Conservation (phyloP, 2,329 filamentous ascomycete species). For the Talaromyces sp. region DNA sequence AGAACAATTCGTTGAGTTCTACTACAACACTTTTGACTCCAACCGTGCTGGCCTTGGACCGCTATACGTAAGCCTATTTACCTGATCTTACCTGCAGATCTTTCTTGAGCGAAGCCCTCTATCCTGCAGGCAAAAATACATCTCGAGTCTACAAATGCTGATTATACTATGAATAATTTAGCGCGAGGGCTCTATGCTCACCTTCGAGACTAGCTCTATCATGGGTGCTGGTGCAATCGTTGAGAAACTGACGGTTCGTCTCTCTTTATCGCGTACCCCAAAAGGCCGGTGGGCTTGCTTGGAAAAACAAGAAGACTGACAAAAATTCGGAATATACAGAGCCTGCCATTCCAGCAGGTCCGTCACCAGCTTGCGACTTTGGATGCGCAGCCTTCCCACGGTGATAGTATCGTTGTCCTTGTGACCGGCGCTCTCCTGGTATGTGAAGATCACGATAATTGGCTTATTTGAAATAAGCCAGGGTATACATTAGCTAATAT, state of each 20-base stretch:
- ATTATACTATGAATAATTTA: constrained; percentile 42
- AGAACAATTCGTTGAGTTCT: constrained; percentile 89
- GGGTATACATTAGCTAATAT: neutral
- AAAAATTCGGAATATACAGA: constrained; percentile 49
- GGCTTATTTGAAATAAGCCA: too few relatives aligned
- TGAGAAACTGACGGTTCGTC: constrained; percentile 77
- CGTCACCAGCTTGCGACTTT: constrained; percentile 75
- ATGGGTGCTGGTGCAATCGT: constrained; percentile 69
- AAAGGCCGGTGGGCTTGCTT: neutral
- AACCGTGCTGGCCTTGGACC: constrained; percentile 65
- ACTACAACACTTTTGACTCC: constrained; percentile 84
- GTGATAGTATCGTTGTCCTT: constrained; percentile 77
- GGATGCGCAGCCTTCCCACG: constrained; percentile 77
- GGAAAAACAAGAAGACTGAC: neutral
- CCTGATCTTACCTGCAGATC: neutral
- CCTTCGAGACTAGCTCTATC: constrained; percentile 75
- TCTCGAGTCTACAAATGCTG: constrained; percentile 5
- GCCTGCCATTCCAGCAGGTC: constrained; percentile 79
- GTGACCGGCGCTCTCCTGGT: constrained; percentile 86
- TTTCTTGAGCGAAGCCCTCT: too few relatives aligned
- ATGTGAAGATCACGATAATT: constrained; percentile 38
- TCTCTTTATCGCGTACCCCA: neutral
- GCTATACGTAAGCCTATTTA: constrained; percentile 75
- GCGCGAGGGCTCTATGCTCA: constrained; percentile 87
- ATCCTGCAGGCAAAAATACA: neutral